Evolutionary conservation across 75 land plant genomes (phyloP).

Genomic region (Sequoiadendron giganteum): DNA sequence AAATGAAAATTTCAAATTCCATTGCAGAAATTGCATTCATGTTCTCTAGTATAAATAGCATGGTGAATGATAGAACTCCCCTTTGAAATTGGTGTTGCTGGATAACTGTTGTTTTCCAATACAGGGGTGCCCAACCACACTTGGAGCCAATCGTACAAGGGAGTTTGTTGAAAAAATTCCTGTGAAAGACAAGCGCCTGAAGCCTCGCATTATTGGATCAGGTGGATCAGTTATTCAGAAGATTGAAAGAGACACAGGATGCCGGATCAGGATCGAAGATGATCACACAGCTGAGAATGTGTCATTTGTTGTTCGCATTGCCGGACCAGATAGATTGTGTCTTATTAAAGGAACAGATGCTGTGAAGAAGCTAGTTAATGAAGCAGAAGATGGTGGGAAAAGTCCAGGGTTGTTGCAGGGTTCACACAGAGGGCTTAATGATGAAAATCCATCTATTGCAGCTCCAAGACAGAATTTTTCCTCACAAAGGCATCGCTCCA

Average conservation of each 20-base stretch:
- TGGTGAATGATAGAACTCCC: background rate
- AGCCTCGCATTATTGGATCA: conserved; percentile 55
- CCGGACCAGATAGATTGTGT: conserved; percentile 73
- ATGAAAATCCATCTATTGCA: conserved; percentile 36
- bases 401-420: conserved; percentile 32
- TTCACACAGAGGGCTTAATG: conserved; percentile 38
- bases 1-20: background rate
- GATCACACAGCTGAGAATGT: conserved; percentile 45
- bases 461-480: conserved; percentile 51
- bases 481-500: conserved; percentile 53
- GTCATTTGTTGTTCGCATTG: conserved; percentile 76
- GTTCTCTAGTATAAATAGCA: background rate
- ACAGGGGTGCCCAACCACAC: conserved; percentile 58
- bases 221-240: conserved; percentile 64
- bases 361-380: conserved; percentile 81
- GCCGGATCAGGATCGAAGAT: conserved; percentile 73
- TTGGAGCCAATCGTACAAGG: conserved; percentile 41
- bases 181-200: conserved; percentile 46
- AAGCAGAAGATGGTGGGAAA: conserved; percentile 62
- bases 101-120: background rate
- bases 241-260: conserved; percentile 89
- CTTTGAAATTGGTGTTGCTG: background rate
- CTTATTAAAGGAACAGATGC: conserved; percentile 86
- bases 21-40: background rate
- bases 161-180: conserved; percentile 46